These are phyloP conservation scores for Davidsoniella neocaledoniae DNA, from an alignment of 2,329 filamentous ascomycete species.

Conservation along the genomic window DNA sequence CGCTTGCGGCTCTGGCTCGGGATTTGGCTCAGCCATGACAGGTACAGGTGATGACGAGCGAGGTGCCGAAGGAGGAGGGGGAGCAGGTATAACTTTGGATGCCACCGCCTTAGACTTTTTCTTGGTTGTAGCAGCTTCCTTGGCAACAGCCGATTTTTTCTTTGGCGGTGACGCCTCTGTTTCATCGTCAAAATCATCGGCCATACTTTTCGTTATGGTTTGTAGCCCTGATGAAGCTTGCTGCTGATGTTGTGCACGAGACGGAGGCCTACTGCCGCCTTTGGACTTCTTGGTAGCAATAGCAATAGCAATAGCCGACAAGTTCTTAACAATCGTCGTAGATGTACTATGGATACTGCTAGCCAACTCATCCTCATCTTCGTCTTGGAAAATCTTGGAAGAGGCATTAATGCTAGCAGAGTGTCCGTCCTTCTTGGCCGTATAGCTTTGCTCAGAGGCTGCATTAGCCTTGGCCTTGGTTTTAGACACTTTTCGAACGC, in stretches of 20 bases:
- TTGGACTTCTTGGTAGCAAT: conserved; percentile 17
- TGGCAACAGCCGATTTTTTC: conserved; percentile 3
- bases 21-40: neutral
- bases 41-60: neutral
- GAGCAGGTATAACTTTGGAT: neutral
- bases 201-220: conserved; percentile 12
- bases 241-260: too few species aligned
- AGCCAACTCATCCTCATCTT: conserved; percentile 20
- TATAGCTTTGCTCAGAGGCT: conserved; percentile 14
- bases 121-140: neutral
- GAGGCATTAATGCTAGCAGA: neutral
- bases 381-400: neutral
- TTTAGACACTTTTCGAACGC: conserved; percentile 34
- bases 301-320: conserved; percentile 14
- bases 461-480: conserved; percentile 29
- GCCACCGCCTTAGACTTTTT: neutral
- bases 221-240: neutral
- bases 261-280: neutral
- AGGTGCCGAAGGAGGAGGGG: neutral
- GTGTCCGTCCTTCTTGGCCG: neutral
- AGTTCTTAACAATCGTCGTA: conserved; percentile 25
- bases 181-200: neutral
- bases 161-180: conserved; percentile 1
- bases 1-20: neutral
- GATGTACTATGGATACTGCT: conserved; percentile 26